Conservation (phyloP, 83 land plant species). For the Picea abies region DNA sequence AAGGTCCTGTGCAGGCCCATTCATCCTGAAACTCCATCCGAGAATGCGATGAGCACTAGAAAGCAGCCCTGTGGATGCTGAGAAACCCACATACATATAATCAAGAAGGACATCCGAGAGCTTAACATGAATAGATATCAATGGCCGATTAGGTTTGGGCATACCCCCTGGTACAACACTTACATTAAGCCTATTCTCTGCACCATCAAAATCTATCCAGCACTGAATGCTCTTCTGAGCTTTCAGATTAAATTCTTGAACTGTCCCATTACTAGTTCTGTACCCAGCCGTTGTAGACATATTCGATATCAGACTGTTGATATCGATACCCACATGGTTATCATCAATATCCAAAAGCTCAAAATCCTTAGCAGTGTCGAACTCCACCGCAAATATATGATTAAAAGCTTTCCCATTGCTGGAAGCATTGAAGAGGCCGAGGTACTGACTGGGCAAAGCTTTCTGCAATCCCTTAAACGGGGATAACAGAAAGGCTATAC, state of each 20-base stretch:
- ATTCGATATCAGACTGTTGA: slow-evolving; percentile 8
- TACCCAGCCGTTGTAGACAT: background rate
- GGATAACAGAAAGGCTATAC: slow-evolving; percentile 23
- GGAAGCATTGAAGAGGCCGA: slow-evolving; percentile 2
- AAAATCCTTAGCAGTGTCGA: slow-evolving; percentile 9
- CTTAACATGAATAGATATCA: slow-evolving; percentile 33
- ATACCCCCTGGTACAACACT: slow-evolving; percentile 24
- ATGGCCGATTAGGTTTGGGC: slow-evolving; percentile 25
- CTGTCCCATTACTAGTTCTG: background rate
- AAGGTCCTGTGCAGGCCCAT: slow-evolving; percentile 40
- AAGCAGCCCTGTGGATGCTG: slow-evolving; percentile 40
- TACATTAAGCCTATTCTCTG: slow-evolving; percentile 21
- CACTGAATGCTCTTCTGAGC: slow-evolving; percentile 26
- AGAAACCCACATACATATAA: slow-evolving; percentile 54
- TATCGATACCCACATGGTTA: slow-evolving; percentile 19
- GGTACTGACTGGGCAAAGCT: background rate
- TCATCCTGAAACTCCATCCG: slow-evolving; percentile 59
- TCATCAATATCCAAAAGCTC: slow-evolving; percentile 6
- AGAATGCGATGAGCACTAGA: slow-evolving; percentile 46
- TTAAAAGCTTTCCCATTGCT: slow-evolving; percentile 21
- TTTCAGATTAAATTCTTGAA: slow-evolving; percentile 17
- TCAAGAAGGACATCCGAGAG: slow-evolving; percentile 30
- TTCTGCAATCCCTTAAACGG: slow-evolving; percentile 13
- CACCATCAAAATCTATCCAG: slow-evolving; percentile 50
- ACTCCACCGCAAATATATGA: slow-evolving; percentile 36